Evolutionary conservation across 768 basidiomycete genomes (phyloP).

Genomic region (Mycena filopes): DNA sequence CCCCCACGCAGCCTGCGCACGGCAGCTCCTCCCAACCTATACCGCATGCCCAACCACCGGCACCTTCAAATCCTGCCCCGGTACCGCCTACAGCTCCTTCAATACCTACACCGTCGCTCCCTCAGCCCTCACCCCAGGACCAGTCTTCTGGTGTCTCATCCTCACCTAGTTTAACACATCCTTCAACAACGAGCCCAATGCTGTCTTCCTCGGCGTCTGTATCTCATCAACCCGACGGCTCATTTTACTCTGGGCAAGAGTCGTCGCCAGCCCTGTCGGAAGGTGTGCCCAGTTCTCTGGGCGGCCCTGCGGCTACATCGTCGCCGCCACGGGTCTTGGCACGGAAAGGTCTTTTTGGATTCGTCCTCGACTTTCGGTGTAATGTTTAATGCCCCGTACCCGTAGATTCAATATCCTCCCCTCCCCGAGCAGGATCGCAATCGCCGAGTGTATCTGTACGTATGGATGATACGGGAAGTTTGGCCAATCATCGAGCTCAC

Average conservation of each 20-base stretch:
- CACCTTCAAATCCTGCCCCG: constrained; percentile 48
- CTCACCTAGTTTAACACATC: constrained; percentile 89
- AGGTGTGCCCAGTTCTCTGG: constrained; percentile 54
- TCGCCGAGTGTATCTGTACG: constrained; percentile 57
- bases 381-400: constrained; percentile 36
- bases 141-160: constrained; percentile 61
- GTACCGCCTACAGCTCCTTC: constrained; percentile 50
- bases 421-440: constrained; percentile 53
- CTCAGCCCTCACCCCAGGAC: constrained; percentile 47
- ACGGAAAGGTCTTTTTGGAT: constrained; percentile 58
- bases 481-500: constrained; percentile 11
- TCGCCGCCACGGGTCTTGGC: constrained; percentile 63
- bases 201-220: constrained; percentile 78
- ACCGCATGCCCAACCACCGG: constrained; percentile 37
- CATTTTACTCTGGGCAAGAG: constrained; percentile 76
- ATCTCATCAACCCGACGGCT: constrained; percentile 73
- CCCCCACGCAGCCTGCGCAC: constrained; percentile 36
- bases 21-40: constrained; percentile 38
- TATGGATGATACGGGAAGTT: constrained; percentile 24
- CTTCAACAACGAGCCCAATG: constrained; percentile 84
- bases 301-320: constrained; percentile 63
- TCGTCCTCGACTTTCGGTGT: constrained; percentile 34
- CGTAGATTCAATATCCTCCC: constrained; percentile 58
- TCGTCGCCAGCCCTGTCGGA: constrained; percentile 84
- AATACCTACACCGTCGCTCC: constrained; percentile 49